Base-by-base conservation (phyloP, 2,329 filamentous ascomycete species). In the Neobulgaria alba region DNA sequence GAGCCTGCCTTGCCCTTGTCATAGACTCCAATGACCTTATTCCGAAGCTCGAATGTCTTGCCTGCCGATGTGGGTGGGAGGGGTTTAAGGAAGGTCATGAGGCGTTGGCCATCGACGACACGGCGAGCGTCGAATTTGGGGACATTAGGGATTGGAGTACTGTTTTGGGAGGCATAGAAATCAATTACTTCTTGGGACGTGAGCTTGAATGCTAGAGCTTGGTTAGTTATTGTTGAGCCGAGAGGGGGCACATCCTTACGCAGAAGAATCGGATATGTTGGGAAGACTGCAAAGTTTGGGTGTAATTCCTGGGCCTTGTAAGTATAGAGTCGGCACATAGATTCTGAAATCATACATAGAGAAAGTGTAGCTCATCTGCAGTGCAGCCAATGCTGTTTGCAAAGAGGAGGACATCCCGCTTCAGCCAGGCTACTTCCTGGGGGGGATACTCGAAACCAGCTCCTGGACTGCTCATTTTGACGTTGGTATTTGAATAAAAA, bases 321-420 rank as follows among this genome's bases (percentile, higher is more conserved):
- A n/a, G n/a, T n/a, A n/a, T n/a, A n/a, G n/a, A n/a, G n/a, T n/a
- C n/a, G n/a, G 32, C 10, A 41, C 36, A 1, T 36, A 33, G n/a
- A 41, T 21, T 3, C 26, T 16, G 3, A 29, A 2, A 9, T 17
- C 75, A 45, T 71, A 92, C 87, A 57, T 88, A 95, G 66, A 95
- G 79, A 61, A 90, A 94, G 61, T 95, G 87, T 57, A 95, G 77
- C 70, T 95, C 89, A 54, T 94, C n/a, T 30, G 74, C 73, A 10
- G 77, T 90, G 59, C 74, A 80, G 42, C 89, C 89, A 61, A 95
- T 90, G 66, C 82, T 90, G 64, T 83, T 82, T 54, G 89, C 88
- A 63, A 95, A 95, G 47, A 96, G 79, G 47, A 95, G 72, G 26
- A 81, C 77, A 69, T 95, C 89, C 51, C 89, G 79, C 74, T 89